Evolutionary conservation across 257 asterid species (phyloP).

Genomic region (Verbascum thapsus): DNA sequence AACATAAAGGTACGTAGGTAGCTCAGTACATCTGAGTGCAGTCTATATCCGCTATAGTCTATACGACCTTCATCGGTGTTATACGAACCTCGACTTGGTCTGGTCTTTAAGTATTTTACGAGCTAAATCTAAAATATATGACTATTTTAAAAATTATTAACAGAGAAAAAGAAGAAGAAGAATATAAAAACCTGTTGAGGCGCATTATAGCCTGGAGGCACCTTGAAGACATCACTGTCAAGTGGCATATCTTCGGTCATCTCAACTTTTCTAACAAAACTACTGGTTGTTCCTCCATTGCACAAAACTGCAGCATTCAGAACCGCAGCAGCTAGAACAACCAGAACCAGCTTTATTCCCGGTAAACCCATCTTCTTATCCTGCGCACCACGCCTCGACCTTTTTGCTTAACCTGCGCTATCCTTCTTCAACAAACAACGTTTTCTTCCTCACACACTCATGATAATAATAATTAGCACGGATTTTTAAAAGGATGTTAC

Average conservation of each 20-base stretch:
- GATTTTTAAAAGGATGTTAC: constrained; percentile 2
- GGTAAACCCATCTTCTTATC: constrained; percentile 35
- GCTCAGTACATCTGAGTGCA: no score
- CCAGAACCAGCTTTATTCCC: constrained; percentile 19
- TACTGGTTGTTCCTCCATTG: constrained; percentile 68
- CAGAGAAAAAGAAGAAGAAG: neutral
- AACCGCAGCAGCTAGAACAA: constrained; percentile 38
- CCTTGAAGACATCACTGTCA: constrained; percentile 74
- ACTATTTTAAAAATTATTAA: no score
- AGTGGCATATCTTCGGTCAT: constrained; percentile 74
- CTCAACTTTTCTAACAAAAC: constrained; percentile 58
- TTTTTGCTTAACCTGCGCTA: constrained; percentile 25
- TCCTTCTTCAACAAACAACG: constrained; percentile 9
- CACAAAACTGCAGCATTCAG: constrained; percentile 53
- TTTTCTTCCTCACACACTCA: neutral
- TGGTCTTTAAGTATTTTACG: no score
- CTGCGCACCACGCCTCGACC: neutral
- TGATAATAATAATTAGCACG: no score
- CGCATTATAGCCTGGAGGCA: constrained; percentile 85
- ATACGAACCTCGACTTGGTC: no score
- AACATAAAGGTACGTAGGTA: no score
- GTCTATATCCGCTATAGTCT: no score
- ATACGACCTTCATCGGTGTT: no score
- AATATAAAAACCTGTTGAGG: constrained; percentile 73
- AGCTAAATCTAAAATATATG: no score